phyloP scores from a whole-genome alignment of 192 early-diverging fungal genomes.

The Podila verticillata region DNA sequence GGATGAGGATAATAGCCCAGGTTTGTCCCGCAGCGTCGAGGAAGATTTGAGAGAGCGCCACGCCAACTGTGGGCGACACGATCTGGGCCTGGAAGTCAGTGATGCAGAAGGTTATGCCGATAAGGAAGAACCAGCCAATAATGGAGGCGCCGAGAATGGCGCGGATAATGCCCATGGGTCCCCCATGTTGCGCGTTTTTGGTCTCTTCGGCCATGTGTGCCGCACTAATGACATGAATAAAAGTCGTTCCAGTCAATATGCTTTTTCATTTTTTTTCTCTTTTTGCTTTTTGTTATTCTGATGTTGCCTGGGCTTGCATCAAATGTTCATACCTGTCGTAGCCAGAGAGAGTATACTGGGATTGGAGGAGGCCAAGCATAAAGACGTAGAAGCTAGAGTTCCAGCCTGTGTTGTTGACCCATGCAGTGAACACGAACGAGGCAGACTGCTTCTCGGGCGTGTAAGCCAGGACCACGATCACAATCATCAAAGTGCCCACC shows the following conservation, averaged over 20 bases:
- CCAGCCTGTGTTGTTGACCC: slow-evolving; percentile 64
- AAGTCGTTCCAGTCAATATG: too few relatives aligned
- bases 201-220: slow-evolving; percentile 65
- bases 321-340: slow-evolving; percentile 44
- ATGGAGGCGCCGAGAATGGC: slow-evolving; percentile 51
- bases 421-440: slow-evolving; percentile 58
- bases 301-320: too few relatives aligned
- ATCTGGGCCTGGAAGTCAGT: slow-evolving; percentile 50
- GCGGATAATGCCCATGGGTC: slow-evolving; percentile 58
- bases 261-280: too few relatives aligned
- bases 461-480: slow-evolving; percentile 54
- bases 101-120: slow-evolving; percentile 58
- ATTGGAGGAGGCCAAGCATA: slow-evolving; percentile 59
- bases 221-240: slow-evolving; percentile 7
- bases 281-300: too few relatives aligned
- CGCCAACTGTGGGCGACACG: slow-evolving; percentile 48
- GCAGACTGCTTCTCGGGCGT: slow-evolving; percentile 52
- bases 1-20: slow-evolving; percentile 57
- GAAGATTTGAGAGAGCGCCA: slow-evolving; percentile 57
- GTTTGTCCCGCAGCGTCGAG: slow-evolving; percentile 56
- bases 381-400: slow-evolving; percentile 57
- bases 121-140: slow-evolving; percentile 57
- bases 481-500: slow-evolving; percentile 55
- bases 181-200: slow-evolving; percentile 58
- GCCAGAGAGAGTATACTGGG: slow-evolving; percentile 67